A percentile compares a stretch with the other conserved stretches of the same genome.
These are phyloP conservation scores for Russula sp. DNA, from an alignment of 768 basidiomycete species.

Conservation along the genomic window DNA sequence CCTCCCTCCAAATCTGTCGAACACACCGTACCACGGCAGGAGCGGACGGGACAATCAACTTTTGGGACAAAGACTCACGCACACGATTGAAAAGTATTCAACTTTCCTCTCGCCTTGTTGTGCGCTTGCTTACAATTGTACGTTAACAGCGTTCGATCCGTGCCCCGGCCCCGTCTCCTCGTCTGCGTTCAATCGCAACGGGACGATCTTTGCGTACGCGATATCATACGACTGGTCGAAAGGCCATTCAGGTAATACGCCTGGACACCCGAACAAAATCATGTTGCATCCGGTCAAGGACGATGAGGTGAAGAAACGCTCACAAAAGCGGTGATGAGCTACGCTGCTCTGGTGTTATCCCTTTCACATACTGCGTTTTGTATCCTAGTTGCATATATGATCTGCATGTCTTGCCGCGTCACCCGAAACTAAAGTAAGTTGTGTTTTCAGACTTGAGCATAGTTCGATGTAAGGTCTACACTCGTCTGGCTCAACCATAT, in stretches of 20 bases:
- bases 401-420: neutral
- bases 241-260: slow-evolving; percentile 80
- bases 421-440: no score
- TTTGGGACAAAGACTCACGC: slow-evolving; percentile 92
- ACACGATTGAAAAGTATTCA: slow-evolving; percentile 81
- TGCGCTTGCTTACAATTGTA: neutral
- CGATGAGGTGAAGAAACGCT: slow-evolving; percentile 73
- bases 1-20: neutral
- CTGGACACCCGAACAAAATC: slow-evolving; percentile 66
- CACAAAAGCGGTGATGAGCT: slow-evolving; percentile 31
- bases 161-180: slow-evolving; percentile 71
- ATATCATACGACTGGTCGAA: slow-evolving; percentile 94
- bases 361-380: neutral
- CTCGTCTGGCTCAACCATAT: neutral
- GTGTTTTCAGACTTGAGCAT: neutral
- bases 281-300: slow-evolving; percentile 84
- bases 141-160: slow-evolving; percentile 59
- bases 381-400: neutral
- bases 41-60: slow-evolving; percentile 82
- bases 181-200: slow-evolving; percentile 81
- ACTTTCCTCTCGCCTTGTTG: slow-evolving; percentile 5
- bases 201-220: slow-evolving; percentile 86
- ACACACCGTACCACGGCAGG: slow-evolving; percentile 35
- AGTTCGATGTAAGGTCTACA: neutral
- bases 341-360: neutral